Base-by-base conservation (phyloP, 768 basidiomycete species). In the Dacryopinax primogenitus region DNA sequence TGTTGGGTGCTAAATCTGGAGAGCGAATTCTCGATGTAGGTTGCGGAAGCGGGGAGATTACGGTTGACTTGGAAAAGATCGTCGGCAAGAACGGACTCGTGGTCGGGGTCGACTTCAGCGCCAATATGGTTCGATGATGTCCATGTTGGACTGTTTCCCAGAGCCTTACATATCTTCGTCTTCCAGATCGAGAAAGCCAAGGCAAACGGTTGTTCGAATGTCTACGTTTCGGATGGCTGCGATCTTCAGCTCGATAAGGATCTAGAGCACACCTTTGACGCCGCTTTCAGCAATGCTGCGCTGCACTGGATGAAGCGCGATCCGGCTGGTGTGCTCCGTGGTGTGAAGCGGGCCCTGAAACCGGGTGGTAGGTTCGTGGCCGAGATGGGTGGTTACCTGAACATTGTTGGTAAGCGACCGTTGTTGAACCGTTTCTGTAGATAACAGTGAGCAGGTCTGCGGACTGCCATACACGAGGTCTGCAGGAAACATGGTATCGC, bases 251-350 rank as follows among this genome's bases (percentile, higher is more conserved):
- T 36, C 66, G 75, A 76, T 62, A 71, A 74, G 0, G 65, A 69
- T 0, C 68, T 69, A 18, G 64, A 70, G 28, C 76, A 76, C 7
- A 77, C 77, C 58, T 89, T 85, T 67, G 87, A 91, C 70, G 84
- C 83, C 0, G 86, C 87, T 1, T 93, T 93, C 76, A 86, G 85
- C 63, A 90, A 87, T 67, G 88, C 92, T 0, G 79, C 82, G 2
- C 71, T 93, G 67, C 91, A 94, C 70, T 93, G 90, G 91, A 92
- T 90, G 75, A 92, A 89, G 73, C 76, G 76, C 3, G 78, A 86
- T 69, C 92, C 91, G 0, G 72, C 70, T 1, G 84, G 82, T 1
- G 90, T 91, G 9, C 72, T 91, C 11, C 74, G 78, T 15, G 80
- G 83, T 62, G 80, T 82, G n/a, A 82, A 81, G 70, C 78, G 76